Conservation (phyloP, 768 basidiomycete genomes). For the Serendipita sp. region DNA sequence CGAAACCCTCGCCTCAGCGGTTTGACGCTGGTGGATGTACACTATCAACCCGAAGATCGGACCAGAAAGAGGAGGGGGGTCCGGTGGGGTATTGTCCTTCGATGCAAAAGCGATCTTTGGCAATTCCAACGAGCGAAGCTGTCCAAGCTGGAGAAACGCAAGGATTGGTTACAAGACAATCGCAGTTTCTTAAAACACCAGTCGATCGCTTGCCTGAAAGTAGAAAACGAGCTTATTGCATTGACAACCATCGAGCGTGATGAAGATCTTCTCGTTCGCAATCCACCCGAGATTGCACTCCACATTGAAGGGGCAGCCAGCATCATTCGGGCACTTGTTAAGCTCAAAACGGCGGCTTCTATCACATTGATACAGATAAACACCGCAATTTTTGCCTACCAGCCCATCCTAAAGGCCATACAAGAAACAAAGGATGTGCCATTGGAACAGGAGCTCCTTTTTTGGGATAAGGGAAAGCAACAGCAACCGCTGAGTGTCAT, state of each 20-base stretch:
- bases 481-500: constrained; percentile 9
- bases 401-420: constrained; percentile 42
- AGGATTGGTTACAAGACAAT: constrained; percentile 23
- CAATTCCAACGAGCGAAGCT: constrained; percentile 13
- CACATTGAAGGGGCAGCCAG: constrained; percentile 32
- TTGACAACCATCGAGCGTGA: constrained; percentile 39
- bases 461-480: constrained; percentile 27
- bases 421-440: constrained; percentile 31
- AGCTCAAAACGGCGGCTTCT: constrained; percentile 21
- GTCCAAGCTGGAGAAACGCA: constrained; percentile 21
- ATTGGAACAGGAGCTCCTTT: constrained; percentile 33
- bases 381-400: constrained; percentile 44
- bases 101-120: constrained; percentile 17
- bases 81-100: constrained; percentile 22
- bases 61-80: neutral
- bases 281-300: constrained; percentile 34
- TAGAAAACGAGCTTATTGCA: constrained; percentile 31
- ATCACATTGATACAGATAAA: constrained; percentile 40
- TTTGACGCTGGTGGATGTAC: constrained; percentile 22
- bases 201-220: constrained; percentile 35
- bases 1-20: constrained; percentile 26
- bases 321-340: constrained; percentile 24
- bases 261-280: constrained; percentile 32
- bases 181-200: constrained; percentile 33
- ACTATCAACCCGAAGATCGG: constrained; percentile 14